Evolutionary conservation across 768 basidiomycete species (phyloP), one percentile per base, ranked within the genome.

Genomic region (Steccherinum ochraceum): DNA sequence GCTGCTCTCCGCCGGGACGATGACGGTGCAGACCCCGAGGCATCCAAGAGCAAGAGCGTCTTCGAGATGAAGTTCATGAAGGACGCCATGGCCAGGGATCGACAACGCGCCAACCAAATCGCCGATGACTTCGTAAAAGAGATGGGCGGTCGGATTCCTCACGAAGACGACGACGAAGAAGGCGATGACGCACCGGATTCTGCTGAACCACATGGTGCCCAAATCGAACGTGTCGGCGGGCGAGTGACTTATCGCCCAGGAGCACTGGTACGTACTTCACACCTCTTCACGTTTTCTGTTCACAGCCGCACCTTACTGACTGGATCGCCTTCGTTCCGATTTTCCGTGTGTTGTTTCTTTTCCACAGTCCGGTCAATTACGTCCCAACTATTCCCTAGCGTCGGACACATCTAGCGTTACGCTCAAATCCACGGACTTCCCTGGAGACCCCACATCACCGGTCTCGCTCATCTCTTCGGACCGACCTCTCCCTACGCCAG

Each of bases 51-150:
- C 58, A 88, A 86, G 68, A 81, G 88, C 53, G 77, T 97, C 10
- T 88, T 96, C 64, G 78, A 81, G 56, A 97, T 98, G 96, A 97
- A 96, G 70, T 99, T 98, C 69, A 99, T 99, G 95, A 86, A 88
- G 66, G 86, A 93, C 43, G 94, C 92, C 0, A 83, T 87, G 72
- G 80, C 79, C 3, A 74, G 90, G 56, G 78, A 84, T 50, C 69
- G 77, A 58, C 71, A 65, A 7, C 73, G 75, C 48, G 81, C 79
- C 1, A 73, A 84, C 52, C 75, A 75, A 51, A 76, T 81, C 56
- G 82, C 78, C 3, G 87, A 89, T 50, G 86, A 89, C 58, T 82
- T 95, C 52, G 69, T 82, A 54, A 72, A 72, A 55, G 89, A 91
- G 59, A 71, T 96, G 61, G 81, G 79, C 26, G 65, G 70, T 46